Conservation (phyloP, 2,329 filamentous ascomycete species). For the Trichoderma semiorbis region DNA sequence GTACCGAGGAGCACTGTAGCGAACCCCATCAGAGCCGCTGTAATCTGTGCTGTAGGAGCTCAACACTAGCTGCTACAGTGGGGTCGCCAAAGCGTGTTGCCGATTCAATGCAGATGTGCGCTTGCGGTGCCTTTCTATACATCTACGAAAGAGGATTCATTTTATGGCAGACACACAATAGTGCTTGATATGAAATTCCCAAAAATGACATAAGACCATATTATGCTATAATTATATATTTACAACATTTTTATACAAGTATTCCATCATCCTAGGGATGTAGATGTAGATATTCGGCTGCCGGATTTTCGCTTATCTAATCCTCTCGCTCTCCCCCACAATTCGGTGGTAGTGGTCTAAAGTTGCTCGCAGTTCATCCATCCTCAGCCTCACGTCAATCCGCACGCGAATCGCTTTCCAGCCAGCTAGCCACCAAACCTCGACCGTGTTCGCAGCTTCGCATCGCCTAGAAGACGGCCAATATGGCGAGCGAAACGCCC, state of each 20-base stretch:
- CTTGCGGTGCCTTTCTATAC: background rate
- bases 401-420: background rate
- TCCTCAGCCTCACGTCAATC: constrained; percentile 1
- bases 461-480: background rate
- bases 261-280: background rate
- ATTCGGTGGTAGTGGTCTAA: background rate
- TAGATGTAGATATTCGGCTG: background rate
- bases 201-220: background rate
- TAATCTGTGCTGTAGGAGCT: background rate
- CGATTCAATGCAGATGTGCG: background rate
- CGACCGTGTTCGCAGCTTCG: background rate
- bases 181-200: background rate
- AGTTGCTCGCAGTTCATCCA: background rate
- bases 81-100: background rate
- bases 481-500: constrained; percentile 40
- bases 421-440: background rate
- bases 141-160: background rate
- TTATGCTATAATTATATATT: background rate
- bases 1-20: background rate
- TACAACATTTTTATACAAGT: background rate
- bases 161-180: background rate
- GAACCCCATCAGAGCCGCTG: background rate
- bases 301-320: background rate
- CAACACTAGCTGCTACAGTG: background rate
- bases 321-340: constrained; percentile 10